These are phyloP conservation scores for Kockiozyma suomiensis DNA, from an alignment of 805 yeast genomes.

Conservation along the genomic window DNA sequence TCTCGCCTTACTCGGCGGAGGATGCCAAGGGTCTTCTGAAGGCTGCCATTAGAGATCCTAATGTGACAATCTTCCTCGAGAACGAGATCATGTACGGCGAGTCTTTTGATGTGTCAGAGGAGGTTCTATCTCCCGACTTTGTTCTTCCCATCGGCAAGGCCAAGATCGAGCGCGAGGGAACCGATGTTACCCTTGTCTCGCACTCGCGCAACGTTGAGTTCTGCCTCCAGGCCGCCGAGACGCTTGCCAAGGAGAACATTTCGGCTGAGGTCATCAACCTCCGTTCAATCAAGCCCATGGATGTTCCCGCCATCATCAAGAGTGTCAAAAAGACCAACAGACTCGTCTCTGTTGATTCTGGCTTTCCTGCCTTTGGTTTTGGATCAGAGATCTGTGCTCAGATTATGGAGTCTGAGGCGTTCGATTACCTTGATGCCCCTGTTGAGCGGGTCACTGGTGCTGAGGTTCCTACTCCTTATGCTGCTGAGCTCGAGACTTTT, in stretches of 20 bases:
- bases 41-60: slow-evolving; percentile 98
- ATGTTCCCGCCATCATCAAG: slow-evolving; percentile 78
- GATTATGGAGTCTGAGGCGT: slow-evolving; percentile 97
- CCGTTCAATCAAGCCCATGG: slow-evolving; percentile 96
- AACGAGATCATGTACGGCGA: slow-evolving; percentile 96
- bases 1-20: slow-evolving; percentile 93
- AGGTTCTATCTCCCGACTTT: slow-evolving; percentile 83
- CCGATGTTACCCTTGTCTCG: slow-evolving; percentile 84
- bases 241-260: slow-evolving; percentile 78
- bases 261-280: slow-evolving; percentile 92
- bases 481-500: slow-evolving; percentile 91
- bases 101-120: slow-evolving; percentile 84
- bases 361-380: slow-evolving; percentile 97
- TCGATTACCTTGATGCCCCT: slow-evolving; percentile 98
- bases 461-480: slow-evolving; percentile 99
- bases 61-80: slow-evolving; percentile 94
- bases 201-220: slow-evolving; percentile 89
- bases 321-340: slow-evolving; percentile 97
- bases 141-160: slow-evolving; percentile 94
- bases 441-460: slow-evolving; percentile 98
- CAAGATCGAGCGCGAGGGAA: slow-evolving; percentile 90
- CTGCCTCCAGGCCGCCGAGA: slow-evolving; percentile 87
- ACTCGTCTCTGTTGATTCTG: slow-evolving; percentile 93
- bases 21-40: slow-evolving; percentile 94
- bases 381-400: slow-evolving; percentile 98